Evolutionary conservation across 2,329 filamentous ascomycete genomes (phyloP).

Genomic region (Acrocalymma vagum): DNA sequence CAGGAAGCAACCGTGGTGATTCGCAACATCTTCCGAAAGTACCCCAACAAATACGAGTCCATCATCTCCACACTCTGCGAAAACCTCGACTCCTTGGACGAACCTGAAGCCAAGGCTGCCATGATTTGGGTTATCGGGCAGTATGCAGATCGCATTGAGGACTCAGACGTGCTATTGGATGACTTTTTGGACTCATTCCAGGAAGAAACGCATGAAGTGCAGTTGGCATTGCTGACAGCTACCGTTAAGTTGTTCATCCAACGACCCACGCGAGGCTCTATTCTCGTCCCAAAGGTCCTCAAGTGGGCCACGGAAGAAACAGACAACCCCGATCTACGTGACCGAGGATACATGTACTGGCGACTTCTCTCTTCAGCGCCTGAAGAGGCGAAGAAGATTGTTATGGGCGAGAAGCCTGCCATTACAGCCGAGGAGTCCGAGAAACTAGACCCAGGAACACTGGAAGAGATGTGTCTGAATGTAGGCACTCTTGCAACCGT

Average conservation of each 20-base stretch:
- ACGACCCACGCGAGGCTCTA: constrained; percentile 90
- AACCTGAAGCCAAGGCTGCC: constrained; percentile 96
- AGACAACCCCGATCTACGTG: constrained; percentile 96
- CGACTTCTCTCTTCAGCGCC: constrained; percentile 92
- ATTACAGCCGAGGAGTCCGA: constrained; percentile 93
- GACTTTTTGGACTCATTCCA: constrained; percentile 94
- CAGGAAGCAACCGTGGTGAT: constrained; percentile 99
- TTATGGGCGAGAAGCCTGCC: constrained; percentile 97
- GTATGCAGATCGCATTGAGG: constrained; percentile 96
- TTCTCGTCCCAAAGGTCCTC: constrained; percentile 90
- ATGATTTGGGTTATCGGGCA: constrained; percentile 99
- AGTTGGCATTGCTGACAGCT: constrained; percentile 90
- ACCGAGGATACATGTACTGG: constrained; percentile 99
- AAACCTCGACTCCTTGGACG: constrained; percentile 94
- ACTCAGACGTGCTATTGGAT: constrained; percentile 90
- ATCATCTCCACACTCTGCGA: constrained; percentile 97
- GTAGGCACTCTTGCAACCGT: constrained; percentile 96
- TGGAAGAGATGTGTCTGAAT: constrained; percentile 97
- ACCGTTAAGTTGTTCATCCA: constrained; percentile 99
- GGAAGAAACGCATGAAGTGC: constrained; percentile 95
- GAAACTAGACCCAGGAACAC: constrained; percentile 85
- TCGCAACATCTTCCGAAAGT: constrained; percentile 98
- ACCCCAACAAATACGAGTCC: constrained; percentile 97
- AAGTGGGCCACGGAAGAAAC: constrained; percentile 99
- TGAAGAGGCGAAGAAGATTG: constrained; percentile 81